Conservation (phyloP, 2,329 filamentous ascomycete species). For the Fusarium marasasianum region DNA sequence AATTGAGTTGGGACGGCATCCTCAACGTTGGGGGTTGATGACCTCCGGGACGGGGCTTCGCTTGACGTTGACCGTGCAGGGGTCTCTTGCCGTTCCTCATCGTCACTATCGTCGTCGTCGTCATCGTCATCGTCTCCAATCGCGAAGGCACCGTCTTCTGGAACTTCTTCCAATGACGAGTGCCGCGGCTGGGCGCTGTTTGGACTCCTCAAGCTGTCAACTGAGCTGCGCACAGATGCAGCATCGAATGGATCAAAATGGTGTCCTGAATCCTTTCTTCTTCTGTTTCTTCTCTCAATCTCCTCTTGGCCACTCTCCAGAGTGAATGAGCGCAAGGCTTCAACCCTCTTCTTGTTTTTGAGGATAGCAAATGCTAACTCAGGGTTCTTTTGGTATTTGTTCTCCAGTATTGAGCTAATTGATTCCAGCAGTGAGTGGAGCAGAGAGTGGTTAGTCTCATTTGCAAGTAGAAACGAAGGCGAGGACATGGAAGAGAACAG, state of each 20-base stretch:
- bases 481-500: constrained; percentile 93
- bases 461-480: constrained; percentile 89
- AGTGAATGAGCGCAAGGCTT: constrained; percentile 86
- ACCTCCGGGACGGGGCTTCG: constrained; percentile 69
- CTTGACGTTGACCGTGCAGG: constrained; percentile 72
- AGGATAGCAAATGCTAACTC: constrained; percentile 83
- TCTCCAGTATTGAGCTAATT: constrained; percentile 88
- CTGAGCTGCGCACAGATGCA: constrained; percentile 67
- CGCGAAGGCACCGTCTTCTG: constrained; percentile 81
- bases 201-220: constrained; percentile 74
- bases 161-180: constrained; percentile 46
- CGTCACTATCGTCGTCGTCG: constrained; percentile 59
- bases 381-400: constrained; percentile 84
- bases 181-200: constrained; percentile 43
- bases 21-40: constrained; percentile 74
- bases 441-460: constrained; percentile 87
- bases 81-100: constrained; percentile 62
- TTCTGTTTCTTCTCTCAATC: constrained; percentile 80
- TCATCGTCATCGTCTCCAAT: constrained; percentile 81
- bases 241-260: constrained; percentile 61
- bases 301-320: constrained; percentile 92
- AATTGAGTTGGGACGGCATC: constrained; percentile 85
- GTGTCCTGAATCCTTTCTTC: constrained; percentile 69
- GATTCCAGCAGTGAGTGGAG: constrained; percentile 86
- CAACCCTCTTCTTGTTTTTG: constrained; percentile 82